Conservation (phyloP, 2,329 filamentous ascomycete species). For the Ophioceras dolichostomum region DNA sequence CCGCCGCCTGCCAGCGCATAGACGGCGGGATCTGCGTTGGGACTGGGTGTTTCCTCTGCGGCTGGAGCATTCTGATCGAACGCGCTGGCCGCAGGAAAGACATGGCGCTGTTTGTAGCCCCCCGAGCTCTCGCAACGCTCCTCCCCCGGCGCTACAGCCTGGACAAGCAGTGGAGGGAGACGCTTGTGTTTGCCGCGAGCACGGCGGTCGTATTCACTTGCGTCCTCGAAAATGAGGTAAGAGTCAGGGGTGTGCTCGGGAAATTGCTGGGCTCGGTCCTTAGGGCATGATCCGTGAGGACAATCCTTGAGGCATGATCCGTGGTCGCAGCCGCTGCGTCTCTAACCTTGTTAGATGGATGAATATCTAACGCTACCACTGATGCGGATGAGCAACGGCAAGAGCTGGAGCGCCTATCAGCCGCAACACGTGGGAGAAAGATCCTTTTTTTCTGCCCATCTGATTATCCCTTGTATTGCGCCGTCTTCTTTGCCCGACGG, state of each 20-base stretch:
- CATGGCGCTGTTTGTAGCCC: slow-evolving; percentile 69
- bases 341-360: too few species aligned
- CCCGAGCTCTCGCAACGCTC: slow-evolving; percentile 62
- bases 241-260: slow-evolving; percentile 59
- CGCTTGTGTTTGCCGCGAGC: slow-evolving; percentile 51
- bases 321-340: too few species aligned
- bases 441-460: too few species aligned
- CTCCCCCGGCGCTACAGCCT: slow-evolving; percentile 56
- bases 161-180: slow-evolving; percentile 56
- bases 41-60: slow-evolving; percentile 61
- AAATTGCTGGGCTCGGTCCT: slow-evolving; percentile 41
- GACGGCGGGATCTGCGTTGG: slow-evolving; percentile 58
- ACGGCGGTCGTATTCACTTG: slow-evolving; percentile 60
- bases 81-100: slow-evolving; percentile 54
- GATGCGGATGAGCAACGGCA: too few species aligned
- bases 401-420: too few species aligned
- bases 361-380: too few species aligned
- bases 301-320: too few species aligned
- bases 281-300: too few species aligned
- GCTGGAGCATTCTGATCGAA: slow-evolving; percentile 72
- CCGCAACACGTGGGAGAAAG: too few species aligned
- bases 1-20: slow-evolving; percentile 33
- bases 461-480: too few species aligned
- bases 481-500: too few species aligned
- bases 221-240: slow-evolving; percentile 45